Evolutionary conservation across 2,329 filamentous ascomycete genomes (phyloP).

Genomic region (Sporothrix pseudoabietina): DNA sequence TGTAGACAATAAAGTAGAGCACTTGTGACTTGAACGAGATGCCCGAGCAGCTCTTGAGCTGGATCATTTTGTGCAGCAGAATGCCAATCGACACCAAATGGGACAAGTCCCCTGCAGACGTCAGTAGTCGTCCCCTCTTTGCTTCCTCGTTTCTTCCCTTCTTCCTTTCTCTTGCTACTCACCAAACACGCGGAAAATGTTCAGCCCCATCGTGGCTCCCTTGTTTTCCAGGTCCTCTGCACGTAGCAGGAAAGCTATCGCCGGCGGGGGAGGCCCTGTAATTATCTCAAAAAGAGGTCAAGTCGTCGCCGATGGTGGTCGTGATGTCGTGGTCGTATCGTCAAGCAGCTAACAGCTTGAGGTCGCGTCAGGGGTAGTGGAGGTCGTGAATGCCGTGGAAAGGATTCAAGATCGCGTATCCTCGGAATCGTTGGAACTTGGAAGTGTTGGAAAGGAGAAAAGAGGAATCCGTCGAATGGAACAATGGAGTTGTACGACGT

Average conservation of each 20-base stretch:
- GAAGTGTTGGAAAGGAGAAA: background rate
- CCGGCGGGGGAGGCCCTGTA: background rate
- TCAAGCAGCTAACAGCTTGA: background rate
- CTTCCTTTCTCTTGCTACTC: background rate
- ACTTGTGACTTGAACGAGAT: slow-evolving; percentile 99
- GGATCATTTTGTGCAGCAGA: slow-evolving; percentile 93
- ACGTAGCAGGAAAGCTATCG: background rate
- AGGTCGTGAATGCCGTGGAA: background rate
- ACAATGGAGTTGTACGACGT: background rate
- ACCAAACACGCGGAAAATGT: slow-evolving; percentile 62
- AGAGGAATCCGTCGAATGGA: background rate
- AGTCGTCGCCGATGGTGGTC: background rate
- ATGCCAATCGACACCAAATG: slow-evolving; percentile 94
- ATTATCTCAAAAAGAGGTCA: background rate
- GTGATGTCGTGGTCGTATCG: slow-evolving; percentile 6
- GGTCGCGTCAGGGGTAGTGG: background rate
- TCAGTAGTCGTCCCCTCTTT: background rate
- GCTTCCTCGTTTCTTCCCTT: background rate
- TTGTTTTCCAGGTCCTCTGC: slow-evolving; percentile 26
- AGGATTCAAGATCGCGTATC: background rate
- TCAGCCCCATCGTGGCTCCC: slow-evolving; percentile 50
- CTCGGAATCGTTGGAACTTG: background rate
- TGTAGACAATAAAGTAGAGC: slow-evolving; percentile 89
- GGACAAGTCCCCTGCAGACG: slow-evolving; percentile 80
- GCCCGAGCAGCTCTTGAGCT: slow-evolving; percentile 92